A percentile compares a stretch with the other conserved stretches of the same genome.
Conservation (phyloP, 2,329 filamentous ascomycete species). For the Exophiala xenobiotica region DNA sequence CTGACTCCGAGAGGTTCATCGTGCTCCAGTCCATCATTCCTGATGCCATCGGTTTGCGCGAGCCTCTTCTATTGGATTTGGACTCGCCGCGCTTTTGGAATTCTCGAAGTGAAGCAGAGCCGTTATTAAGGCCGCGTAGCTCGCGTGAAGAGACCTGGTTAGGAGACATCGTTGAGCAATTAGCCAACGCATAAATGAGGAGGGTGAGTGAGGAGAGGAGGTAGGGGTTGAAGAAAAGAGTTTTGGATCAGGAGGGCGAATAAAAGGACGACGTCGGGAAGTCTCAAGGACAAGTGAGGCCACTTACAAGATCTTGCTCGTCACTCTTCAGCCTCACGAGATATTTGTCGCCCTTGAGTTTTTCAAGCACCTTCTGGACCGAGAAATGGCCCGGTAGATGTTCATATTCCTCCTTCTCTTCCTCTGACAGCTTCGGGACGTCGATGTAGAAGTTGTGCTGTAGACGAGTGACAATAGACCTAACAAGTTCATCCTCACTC, state of each 20-base stretch:
- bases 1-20: conserved; percentile 25
- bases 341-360: conserved; percentile 34
- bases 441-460: conserved; percentile 32
- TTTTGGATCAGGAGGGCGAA: neutral
- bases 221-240: neutral
- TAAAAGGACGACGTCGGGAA: neutral
- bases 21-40: conserved; percentile 16
- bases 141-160: conserved; percentile 18
- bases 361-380: conserved; percentile 35
- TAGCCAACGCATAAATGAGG: neutral
- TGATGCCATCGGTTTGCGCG: neutral
- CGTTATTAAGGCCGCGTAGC: conserved; percentile 19
- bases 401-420: conserved; percentile 38
- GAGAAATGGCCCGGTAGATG: conserved; percentile 42
- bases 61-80: conserved; percentile 1
- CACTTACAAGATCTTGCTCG: conserved; percentile 38
- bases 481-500: conserved; percentile 6
- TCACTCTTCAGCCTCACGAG: conserved; percentile 38
- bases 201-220: neutral
- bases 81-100: conserved; percentile 8
- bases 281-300: neutral
- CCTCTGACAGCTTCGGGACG: conserved; percentile 35
- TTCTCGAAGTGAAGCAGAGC: conserved; percentile 9
- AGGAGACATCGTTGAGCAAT: conserved; percentile 8
- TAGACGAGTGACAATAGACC: neutral